Conservation (phyloP, 768 basidiomycete genomes). For the Trametes meyenii region DNA sequence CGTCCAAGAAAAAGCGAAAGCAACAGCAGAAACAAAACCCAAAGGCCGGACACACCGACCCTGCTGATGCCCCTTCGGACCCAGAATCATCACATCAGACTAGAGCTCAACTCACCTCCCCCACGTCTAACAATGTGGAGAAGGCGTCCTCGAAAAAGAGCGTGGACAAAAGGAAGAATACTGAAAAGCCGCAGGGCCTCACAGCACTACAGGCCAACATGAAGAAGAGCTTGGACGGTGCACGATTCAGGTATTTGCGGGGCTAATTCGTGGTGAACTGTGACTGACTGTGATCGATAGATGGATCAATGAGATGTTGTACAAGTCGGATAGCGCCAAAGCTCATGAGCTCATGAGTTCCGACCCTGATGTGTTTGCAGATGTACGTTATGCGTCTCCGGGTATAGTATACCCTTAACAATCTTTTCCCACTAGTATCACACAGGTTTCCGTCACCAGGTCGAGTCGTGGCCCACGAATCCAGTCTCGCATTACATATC, state of each 20-base stretch:
- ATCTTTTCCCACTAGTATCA: conserved; percentile 68
- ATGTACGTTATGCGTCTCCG: conserved; percentile 51
- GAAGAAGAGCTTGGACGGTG: conserved; percentile 81
- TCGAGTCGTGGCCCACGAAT: conserved; percentile 91
- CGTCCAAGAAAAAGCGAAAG: conserved; percentile 1
- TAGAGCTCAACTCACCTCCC: not conserved
- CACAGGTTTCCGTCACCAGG: conserved; percentile 87
- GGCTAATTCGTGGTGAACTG: not conserved
- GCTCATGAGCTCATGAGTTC: conserved; percentile 83
- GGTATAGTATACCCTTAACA: not conserved
- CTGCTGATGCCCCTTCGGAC: not conserved
- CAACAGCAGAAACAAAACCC: conserved; percentile 9
- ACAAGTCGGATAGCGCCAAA: conserved; percentile 79
- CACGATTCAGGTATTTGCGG: conserved; percentile 73
- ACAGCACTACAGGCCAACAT: conserved; percentile 78
- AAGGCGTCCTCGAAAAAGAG: not conserved
- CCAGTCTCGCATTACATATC: conserved; percentile 85
- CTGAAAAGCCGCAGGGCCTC: conserved; percentile 39
- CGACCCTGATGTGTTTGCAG: conserved; percentile 79
- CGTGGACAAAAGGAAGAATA: conserved; percentile 2
- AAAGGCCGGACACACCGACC: conserved; percentile 7
- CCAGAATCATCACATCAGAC: not conserved
- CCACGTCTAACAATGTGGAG: not conserved
- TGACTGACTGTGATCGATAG: conserved; percentile 40
- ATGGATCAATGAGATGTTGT: conserved; percentile 90